phyloP scores from a whole-genome alignment of 208 protist genomes.

The Crithidia fasciculata region DNA sequence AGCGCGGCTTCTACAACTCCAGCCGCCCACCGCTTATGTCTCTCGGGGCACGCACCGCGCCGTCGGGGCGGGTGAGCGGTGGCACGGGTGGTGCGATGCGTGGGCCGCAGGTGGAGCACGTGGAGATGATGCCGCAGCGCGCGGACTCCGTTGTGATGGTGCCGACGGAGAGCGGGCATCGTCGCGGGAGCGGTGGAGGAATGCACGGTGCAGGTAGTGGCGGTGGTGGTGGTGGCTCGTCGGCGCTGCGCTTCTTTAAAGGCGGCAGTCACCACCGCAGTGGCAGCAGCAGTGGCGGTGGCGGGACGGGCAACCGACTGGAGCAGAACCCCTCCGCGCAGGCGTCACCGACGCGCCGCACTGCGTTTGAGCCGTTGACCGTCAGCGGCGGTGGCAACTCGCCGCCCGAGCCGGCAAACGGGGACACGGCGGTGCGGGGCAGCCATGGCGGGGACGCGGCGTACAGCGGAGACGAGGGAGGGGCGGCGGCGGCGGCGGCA shows the following conservation, averaged over 20 bases:
- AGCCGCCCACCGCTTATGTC: slow-evolving; percentile 17
- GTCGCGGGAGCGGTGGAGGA: neutral
- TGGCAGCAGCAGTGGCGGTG: neutral
- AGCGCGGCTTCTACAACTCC: slow-evolving; percentile 28
- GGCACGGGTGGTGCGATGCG: neutral
- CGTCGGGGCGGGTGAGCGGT: neutral
- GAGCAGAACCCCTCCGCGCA: neutral
- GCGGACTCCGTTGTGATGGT: slow-evolving; percentile 24
- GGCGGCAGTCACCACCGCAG: neutral
- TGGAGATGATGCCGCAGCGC: neutral
- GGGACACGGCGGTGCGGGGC: slow-evolving; percentile 6
- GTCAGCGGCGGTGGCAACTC: slow-evolving; percentile 11
- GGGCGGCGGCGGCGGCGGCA: neutral
- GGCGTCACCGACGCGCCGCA: neutral
- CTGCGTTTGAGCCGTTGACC: slow-evolving; percentile 9
- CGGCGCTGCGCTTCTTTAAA: slow-evolving; percentile 5
- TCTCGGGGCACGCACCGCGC: slow-evolving; percentile 5
- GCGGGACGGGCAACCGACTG: neutral
- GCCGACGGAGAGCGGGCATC: slow-evolving; percentile 9
- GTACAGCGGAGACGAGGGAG: neutral
- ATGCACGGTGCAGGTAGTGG: neutral
- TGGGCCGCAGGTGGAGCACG: neutral
- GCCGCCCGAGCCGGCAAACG: neutral
- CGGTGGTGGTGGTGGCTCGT: neutral
- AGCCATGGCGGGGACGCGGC: neutral